Percentiles rank a stretch among this genome's conserved stretches.
These are phyloP conservation scores for Ilex aquifolium DNA, from an alignment of 257 asterid species.

Conservation along the genomic window DNA sequence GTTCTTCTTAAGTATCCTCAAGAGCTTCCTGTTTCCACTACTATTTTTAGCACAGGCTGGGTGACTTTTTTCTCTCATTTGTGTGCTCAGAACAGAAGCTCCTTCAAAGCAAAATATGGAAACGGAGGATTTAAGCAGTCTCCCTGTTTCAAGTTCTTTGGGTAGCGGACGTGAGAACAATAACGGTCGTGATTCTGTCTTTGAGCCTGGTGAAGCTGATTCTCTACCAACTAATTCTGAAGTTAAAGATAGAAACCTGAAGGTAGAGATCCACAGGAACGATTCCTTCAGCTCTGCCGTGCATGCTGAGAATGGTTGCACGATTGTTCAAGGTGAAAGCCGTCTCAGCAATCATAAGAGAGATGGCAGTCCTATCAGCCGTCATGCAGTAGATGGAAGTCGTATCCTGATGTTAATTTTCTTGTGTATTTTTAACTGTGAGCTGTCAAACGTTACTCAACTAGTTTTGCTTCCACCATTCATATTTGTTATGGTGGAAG, in stretches of 20 bases:
- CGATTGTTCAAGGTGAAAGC: slow-evolving; percentile 34
- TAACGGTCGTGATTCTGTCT: slow-evolving; percentile 21
- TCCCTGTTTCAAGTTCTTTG: slow-evolving; percentile 41
- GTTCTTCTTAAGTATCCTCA: too few species aligned
- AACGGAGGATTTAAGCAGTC: slow-evolving; percentile 42
- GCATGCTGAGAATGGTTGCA: slow-evolving; percentile 33
- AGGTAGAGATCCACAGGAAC: slow-evolving; percentile 26
- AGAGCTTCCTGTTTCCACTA: too few species aligned
- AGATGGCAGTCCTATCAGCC: slow-evolving; percentile 16
- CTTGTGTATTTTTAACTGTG: slow-evolving; percentile 1
- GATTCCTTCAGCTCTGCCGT: slow-evolving; percentile 15
- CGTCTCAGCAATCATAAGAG: slow-evolving; percentile 31
- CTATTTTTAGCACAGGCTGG: not conserved
- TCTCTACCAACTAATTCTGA: slow-evolving; percentile 24
- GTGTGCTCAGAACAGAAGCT: not conserved
- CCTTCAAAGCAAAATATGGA: slow-evolving; percentile 36
- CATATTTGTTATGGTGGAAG: not conserved
- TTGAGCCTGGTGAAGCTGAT: slow-evolving; percentile 24
- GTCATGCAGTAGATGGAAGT: not conserved
- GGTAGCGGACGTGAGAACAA: slow-evolving; percentile 34
- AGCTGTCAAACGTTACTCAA: not conserved
- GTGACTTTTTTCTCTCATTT: not conserved
- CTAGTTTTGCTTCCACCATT: slow-evolving; percentile 2
- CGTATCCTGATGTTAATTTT: slow-evolving; percentile 43
- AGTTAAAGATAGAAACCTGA: slow-evolving; percentile 25